A percentile compares a stretch with the other conserved stretches of the same genome.
Conservation (phyloP, 2,329 filamentous ascomycete genomes). For the Fusarium compactum region DNA sequence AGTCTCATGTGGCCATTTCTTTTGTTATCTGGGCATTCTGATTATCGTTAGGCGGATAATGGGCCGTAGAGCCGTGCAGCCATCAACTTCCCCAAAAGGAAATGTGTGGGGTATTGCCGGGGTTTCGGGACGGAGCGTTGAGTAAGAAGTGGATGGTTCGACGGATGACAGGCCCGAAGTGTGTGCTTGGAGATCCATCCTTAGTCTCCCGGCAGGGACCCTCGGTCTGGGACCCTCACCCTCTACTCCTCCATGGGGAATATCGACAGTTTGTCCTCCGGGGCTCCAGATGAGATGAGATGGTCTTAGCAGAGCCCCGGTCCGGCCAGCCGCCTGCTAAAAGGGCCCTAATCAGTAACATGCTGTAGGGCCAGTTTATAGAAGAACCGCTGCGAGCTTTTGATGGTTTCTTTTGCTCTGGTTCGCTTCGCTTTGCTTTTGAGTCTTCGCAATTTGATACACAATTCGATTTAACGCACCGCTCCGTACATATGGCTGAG, state of each 20-base stretch:
- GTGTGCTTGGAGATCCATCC: slow-evolving; percentile 44
- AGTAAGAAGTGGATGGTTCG: slow-evolving; percentile 33
- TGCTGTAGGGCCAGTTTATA: slow-evolving; percentile 26
- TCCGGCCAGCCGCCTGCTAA: slow-evolving; percentile 42
- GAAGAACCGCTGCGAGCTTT: slow-evolving; percentile 32
- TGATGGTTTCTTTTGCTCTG: slow-evolving; percentile 11
- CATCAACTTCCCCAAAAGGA: slow-evolving; percentile 33
- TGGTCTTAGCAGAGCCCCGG: slow-evolving; percentile 39
- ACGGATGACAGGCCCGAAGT: slow-evolving; percentile 48
- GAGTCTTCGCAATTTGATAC: slow-evolving; percentile 15
- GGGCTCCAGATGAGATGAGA: slow-evolving; percentile 29
- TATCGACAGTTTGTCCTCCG: slow-evolving; percentile 31
- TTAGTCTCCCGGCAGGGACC: slow-evolving; percentile 19
- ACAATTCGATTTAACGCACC: slow-evolving; percentile 4
- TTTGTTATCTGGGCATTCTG: slow-evolving; percentile 4
- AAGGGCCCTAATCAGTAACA: slow-evolving; percentile 18
- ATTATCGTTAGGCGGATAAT: slow-evolving; percentile 22
- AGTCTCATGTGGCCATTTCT: slow-evolving; percentile 7
- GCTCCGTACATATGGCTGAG: slow-evolving; percentile 28
- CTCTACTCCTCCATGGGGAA: slow-evolving; percentile 24
- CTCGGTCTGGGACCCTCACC: slow-evolving; percentile 12
- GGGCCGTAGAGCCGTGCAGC: slow-evolving; percentile 43
- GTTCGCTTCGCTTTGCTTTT: slow-evolving; percentile 3
- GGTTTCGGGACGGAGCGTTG: slow-evolving; percentile 46
- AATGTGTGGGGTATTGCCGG: slow-evolving; percentile 44